Conservation (phyloP, 345 rosid species). For the Euphorbia tirucalli region DNA sequence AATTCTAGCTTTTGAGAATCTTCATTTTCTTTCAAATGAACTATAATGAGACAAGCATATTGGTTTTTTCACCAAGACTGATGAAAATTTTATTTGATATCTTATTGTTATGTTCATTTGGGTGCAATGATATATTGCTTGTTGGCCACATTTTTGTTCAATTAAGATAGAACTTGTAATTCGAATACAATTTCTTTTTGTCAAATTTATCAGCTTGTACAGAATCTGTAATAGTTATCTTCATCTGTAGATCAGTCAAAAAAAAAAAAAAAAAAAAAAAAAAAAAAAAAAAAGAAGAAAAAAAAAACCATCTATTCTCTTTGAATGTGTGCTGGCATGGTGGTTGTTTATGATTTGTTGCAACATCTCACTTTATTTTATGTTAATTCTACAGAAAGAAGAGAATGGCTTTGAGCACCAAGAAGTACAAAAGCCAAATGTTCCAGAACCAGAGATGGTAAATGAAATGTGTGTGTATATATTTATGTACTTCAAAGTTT, state of each 20-base stretch:
- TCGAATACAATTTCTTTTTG: not conserved
- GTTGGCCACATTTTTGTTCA: not conserved
- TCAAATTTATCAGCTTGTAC: not conserved
- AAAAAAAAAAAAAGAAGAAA: not conserved
- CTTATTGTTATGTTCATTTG: not conserved
- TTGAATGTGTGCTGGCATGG: not conserved
- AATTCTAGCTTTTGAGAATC: not conserved
- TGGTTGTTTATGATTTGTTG: not conserved
- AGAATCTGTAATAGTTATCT: not conserved
- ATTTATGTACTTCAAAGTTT: conserved; percentile 4
- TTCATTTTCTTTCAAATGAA: not conserved
- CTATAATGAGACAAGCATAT: not conserved
- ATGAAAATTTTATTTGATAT: not conserved
- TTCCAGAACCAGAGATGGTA: conserved; percentile 79
- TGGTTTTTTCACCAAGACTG: not conserved
- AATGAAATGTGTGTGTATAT: conserved; percentile 20
- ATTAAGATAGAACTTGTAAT: not conserved
- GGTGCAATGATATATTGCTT: not conserved
- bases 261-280: not conserved
- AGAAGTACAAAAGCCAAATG: conserved; percentile 59
- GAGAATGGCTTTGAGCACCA: conserved; percentile 79
- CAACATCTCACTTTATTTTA: conserved; percentile 7
- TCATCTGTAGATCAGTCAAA: not conserved
- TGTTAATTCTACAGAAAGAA: conserved; percentile 51
- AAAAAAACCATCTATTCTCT: not conserved